Percentiles rank a stretch among this genome's conserved stretches.
Conservation (phyloP, 1,284 basidiomycete genomes). For the Ceratorhiza oryzae-sativae region DNA sequence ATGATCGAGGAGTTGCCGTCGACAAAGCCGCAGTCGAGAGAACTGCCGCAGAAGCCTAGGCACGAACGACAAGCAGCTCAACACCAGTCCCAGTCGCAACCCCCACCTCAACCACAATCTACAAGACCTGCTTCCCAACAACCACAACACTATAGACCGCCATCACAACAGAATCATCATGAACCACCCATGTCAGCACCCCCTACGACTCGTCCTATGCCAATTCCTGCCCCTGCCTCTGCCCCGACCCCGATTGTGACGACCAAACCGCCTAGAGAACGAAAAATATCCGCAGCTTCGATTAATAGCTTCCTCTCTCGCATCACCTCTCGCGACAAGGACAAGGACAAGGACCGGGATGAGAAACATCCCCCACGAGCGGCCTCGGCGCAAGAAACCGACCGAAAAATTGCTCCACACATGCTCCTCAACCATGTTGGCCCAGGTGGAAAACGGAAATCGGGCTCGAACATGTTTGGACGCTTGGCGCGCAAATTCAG, state of each 20-base stretch:
- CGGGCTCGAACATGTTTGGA: slow-evolving; percentile 8
- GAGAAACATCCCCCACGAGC: slow-evolving; percentile 18
- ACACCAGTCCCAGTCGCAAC: not conserved
- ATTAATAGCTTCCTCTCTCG: slow-evolving; percentile 32
- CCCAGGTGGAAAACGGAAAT: slow-evolving; percentile 24
- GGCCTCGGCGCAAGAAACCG: slow-evolving; percentile 30
- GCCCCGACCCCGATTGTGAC: not conserved
- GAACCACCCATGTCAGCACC: slow-evolving; percentile 15
- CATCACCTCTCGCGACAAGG: slow-evolving; percentile 36
- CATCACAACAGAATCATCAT: slow-evolving; percentile 7
- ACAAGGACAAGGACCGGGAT: slow-evolving; percentile 26
- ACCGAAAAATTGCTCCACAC: slow-evolving; percentile 30
- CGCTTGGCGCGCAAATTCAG: slow-evolving; percentile 37
- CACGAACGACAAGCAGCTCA: not conserved
- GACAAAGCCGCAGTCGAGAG: not conserved
- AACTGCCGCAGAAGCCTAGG: not conserved
- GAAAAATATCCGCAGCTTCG: slow-evolving; percentile 34
- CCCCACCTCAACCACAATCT: not conserved
- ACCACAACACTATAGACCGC: slow-evolving; percentile 7
- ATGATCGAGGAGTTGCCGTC: slow-evolving; percentile 28
- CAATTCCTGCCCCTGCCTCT: not conserved
- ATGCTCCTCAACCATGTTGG: slow-evolving; percentile 33
- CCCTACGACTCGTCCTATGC: slow-evolving; percentile 2
- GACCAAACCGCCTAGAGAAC: slow-evolving; percentile 31
- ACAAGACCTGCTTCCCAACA: slow-evolving; percentile 2